Evolutionary conservation across 176 grass and related monocot genomes (phyloP), one percentile per base, ranked within the genome.

Genomic region (Areca catechu): DNA sequence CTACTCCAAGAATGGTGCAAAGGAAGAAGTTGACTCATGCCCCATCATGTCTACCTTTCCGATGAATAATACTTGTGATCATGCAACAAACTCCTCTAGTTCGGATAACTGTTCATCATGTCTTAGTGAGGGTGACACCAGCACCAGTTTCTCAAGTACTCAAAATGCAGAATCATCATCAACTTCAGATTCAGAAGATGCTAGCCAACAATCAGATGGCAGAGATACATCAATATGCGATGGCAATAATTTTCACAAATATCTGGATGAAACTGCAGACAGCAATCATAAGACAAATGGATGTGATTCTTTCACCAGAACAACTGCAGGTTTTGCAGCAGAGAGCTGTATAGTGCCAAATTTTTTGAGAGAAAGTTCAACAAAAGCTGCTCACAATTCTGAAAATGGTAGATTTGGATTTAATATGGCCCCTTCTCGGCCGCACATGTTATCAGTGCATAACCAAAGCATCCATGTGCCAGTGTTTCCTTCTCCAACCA

Each of bases 101-200:
- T 87, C 87, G 47, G 86, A 87, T 71, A 83, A 76, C 62, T 82
- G 80, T 24, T 87, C 86, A 18, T 84, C 76, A 57, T 95, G 74
- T 77, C 73, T 75, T 57, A 79, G 86, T 6, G 86, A 95, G 70
- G 91, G 79, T 25, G 91, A 95, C 51, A 76, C 82, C 73, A 97
- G 75, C 80, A 79, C 73, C 61, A 86, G 73, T 37, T 85, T 86
- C 71, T 79, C 69, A 7, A 84, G 77, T 15, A 70, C 58, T 53
- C 86, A 78, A 63, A 86, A 88, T 76, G 70, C 57, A 18, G 92
- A 88, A 25, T 85, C 82, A 63, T 89, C 86, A 54, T 79, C 80
- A 25, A 88, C 77, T 28, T 89, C 87, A 19, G 83, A 97, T 53
- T 88, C 93, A 20, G 93, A 97, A 76, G 93, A 88, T 67, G 47